phyloP scores from a whole-genome alignment of 2,329 filamentous ascomycete genomes.

The Fragosphaeria purpurea region DNA sequence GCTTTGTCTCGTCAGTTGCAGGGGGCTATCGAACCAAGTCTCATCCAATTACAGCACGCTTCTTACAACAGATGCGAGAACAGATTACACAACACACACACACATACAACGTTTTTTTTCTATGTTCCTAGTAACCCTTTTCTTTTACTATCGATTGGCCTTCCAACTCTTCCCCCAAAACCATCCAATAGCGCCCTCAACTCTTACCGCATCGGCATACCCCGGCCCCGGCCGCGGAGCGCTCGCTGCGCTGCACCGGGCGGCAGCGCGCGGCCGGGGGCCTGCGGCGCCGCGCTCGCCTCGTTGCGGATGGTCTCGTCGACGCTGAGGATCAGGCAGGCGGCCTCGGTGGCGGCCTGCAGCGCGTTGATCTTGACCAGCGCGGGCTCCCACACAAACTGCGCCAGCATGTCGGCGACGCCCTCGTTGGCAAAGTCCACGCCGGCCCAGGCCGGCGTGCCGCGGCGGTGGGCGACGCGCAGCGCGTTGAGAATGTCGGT shows the following conservation, averaged over 20 bases:
- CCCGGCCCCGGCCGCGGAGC: slow-evolving; percentile 70
- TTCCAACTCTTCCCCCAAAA: too few species aligned
- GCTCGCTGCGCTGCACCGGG: slow-evolving; percentile 83
- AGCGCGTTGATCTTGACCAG: slow-evolving; percentile 96
- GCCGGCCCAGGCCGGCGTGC: slow-evolving; percentile 86
- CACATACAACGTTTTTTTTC: too few species aligned
- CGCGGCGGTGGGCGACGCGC: slow-evolving; percentile 91
- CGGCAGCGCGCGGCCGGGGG: slow-evolving; percentile 62
- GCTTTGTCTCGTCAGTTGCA: too few species aligned
- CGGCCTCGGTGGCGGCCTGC: slow-evolving; percentile 89
- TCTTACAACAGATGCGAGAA: too few species aligned
- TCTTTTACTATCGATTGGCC: too few species aligned
- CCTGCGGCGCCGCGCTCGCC: slow-evolving; percentile 78
- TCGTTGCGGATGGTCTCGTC: slow-evolving; percentile 99
- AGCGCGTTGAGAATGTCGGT: slow-evolving; percentile 96
- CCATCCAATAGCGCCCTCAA: too few species aligned
- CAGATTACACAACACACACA: too few species aligned
- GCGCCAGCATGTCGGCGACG: slow-evolving; percentile 86
- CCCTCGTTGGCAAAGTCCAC: slow-evolving; percentile 93
- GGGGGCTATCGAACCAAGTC: too few species aligned
- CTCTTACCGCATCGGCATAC: slow-evolving; percentile 75
- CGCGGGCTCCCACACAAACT: slow-evolving; percentile 95
- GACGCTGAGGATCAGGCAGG: slow-evolving; percentile 88
- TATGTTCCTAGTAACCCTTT: too few species aligned
- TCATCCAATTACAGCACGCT: too few species aligned